Base-by-base conservation (phyloP, 1,284 basidiomycete genomes). In the Ceratobasidium papillatum region DNA sequence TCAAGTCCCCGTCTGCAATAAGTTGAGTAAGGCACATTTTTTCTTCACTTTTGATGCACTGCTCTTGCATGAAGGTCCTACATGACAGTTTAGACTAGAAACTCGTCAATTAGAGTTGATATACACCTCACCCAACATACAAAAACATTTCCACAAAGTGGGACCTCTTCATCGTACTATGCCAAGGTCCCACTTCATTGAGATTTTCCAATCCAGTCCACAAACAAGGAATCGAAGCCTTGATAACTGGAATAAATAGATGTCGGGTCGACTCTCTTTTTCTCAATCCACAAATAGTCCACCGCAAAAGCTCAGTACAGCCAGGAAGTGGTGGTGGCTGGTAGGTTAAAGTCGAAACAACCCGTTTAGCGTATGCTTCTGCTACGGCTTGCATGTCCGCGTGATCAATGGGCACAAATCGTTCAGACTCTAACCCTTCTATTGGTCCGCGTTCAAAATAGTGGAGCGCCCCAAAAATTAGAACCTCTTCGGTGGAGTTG, bases 401-500 rank as follows among this genome's bases (percentile, higher is more conserved):
- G 1, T 12, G 12, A 22, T 61, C 59, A 14, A 61, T 17, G 19
- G 59, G 59, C 2, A 22, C 17, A 22, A 4, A 17, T 41, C 36
- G 32, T 3, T n/a, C 32, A 22, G 34, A 7, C 25, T 41, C 36
- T 17, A n/a, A 41, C n/a, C 41, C 59, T 5, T 4, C 17, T 7
- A 3, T 22, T 11, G 36, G 36, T 2, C 41, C 14, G n/a, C 30
- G 17, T 3, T 14, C 59, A 22, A 61, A 25, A 8, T 17, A 7
- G 30, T 61, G 36, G 22, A 61, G 11, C 9, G 25, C 22, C 2
- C 19, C 14, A 41, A 61, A 61, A 61, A 61, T 30, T 17, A 61
- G 30, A 17, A 61, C 59, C 8, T 61, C 59, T 32, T 61, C 59
- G 36, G 41, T 61, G 5, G 59, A n/a, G n/a, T 41, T 32, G 41